These are phyloP conservation scores for Pseudogymnoascus sp. DNA, from an alignment of 2,329 filamentous ascomycete genomes.

Conservation along the genomic window DNA sequence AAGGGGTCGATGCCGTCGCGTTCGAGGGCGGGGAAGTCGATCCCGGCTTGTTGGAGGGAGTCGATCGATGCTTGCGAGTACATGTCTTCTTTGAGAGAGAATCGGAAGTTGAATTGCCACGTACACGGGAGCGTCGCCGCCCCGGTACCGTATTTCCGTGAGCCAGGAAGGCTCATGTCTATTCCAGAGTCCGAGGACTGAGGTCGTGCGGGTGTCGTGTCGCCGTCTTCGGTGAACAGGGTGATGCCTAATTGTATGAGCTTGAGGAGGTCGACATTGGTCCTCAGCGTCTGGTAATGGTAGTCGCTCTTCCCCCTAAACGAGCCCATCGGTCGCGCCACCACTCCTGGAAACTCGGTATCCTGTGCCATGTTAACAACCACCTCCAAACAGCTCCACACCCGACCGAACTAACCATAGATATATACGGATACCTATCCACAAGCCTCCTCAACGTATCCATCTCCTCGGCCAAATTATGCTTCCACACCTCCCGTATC, in stretches of 20 bases:
- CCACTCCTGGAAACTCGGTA: conserved; percentile 96
- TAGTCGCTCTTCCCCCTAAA: conserved; percentile 96
- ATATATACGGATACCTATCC: conserved; percentile 89
- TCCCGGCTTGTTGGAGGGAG: conserved; percentile 81
- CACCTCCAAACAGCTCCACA: conserved; percentile 13
- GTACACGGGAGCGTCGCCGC: conserved; percentile 63
- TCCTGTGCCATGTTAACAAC: conserved; percentile 49
- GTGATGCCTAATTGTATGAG: conserved; percentile 96
- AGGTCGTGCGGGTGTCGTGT: conserved; percentile 67
- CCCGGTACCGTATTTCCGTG: conserved; percentile 37
- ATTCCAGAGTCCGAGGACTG: conserved; percentile 30
- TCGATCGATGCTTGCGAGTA: conserved; percentile 93
- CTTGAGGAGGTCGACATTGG: conserved; percentile 94
- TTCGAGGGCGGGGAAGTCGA: conserved; percentile 78
- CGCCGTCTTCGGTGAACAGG: conserved; percentile 82
- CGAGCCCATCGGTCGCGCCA: conserved; percentile 86
- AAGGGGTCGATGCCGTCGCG: conserved; percentile 84
- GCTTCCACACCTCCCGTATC: conserved; percentile 94
- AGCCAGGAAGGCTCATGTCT: conserved; percentile 33
- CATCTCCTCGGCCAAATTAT: conserved; percentile 90
- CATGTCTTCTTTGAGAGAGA: conserved; percentile 92
- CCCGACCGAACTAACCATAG: conserved; percentile 63
- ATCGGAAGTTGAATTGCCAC: conserved; percentile 99
- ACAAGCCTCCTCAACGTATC: conserved; percentile 70
- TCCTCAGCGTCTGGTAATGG: conserved; percentile 94